Base-by-base conservation (phyloP, 495 filamentous ascomycete species). In the Hypoxylon intermedium region DNA sequence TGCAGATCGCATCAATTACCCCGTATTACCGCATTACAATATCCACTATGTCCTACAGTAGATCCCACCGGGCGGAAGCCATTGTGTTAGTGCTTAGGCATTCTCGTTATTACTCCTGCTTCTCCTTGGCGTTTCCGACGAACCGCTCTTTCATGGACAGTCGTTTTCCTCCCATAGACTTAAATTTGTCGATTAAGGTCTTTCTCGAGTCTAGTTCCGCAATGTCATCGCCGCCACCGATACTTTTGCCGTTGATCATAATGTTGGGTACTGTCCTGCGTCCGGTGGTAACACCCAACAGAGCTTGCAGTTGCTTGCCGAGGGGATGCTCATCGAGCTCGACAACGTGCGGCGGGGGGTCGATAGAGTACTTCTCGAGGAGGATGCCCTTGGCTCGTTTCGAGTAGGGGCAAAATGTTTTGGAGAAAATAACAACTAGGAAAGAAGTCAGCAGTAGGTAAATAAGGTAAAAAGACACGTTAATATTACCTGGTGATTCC, bases 351-450 rank as follows among this genome's bases (percentile, higher is more conserved):
- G 94, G 94, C 37, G 82, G 69, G 0, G 94, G 94, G 2, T 85
- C 79, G 68, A 98, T 96, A 24, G 78, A 77, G 76, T 97, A 97
- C 60, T 86, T 83, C 3, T 90, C 83, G 20, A 96, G 79, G 21
- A 98, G 83, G 55, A 98, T 85, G 6, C 74, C 73, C 73, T 98
- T 98, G 11, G 93, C 94, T 60, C 82, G 84, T 57, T 81, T 83
- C 38, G 92, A 97, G 77, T 84, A 86, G 0, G 89, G 91, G 74
- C 94, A 98, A 74, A 91, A 96, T 1, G 89, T 85, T 74, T 98
- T 98, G 50, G 91, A 96, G 78, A 98, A 97, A 47, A 98, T 90
- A 67, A 97, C 90, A 44, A 97, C 89, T 92, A 67, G 24, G 40
- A n/a, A 13, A 11, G 43, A 65, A 67, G 40, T 66, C 38, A 65